These are phyloP conservation scores for Aspergillus piperis DNA, from an alignment of 2,329 filamentous ascomycete genomes.

Conservation along the genomic window DNA sequence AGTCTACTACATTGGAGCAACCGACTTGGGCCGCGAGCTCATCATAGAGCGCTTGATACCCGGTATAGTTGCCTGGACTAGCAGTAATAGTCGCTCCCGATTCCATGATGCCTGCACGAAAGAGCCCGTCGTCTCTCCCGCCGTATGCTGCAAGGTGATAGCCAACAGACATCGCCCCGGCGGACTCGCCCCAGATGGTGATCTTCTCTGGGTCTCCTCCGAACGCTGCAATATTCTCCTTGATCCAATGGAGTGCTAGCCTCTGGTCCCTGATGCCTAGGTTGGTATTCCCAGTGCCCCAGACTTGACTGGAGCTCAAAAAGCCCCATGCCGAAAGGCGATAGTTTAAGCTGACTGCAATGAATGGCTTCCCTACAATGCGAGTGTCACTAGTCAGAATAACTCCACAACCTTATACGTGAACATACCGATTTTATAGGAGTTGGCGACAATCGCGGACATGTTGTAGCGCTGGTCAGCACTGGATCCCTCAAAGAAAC, in stretches of 20 bases:
- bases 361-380: constrained; percentile 48
- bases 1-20: constrained; percentile 60
- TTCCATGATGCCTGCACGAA: constrained; percentile 55
- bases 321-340: constrained; percentile 57
- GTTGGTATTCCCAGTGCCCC: constrained; percentile 53
- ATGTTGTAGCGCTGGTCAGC: constrained; percentile 63
- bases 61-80: constrained; percentile 44
- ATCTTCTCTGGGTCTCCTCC: constrained; percentile 38
- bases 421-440: constrained; percentile 47
- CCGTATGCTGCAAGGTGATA: constrained; percentile 57
- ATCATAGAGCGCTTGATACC: constrained; percentile 58
- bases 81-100: constrained; percentile 53
- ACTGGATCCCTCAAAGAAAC: constrained; percentile 53
- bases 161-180: constrained; percentile 54
- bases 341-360: constrained; percentile 59
- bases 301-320: constrained; percentile 49
- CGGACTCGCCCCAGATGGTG: constrained; percentile 59
- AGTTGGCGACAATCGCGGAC: constrained; percentile 59
- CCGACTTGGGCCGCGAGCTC: constrained; percentile 59
- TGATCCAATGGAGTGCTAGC: constrained; percentile 40
- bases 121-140: constrained; percentile 57
- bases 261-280: constrained; percentile 52
- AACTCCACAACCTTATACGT: no score
- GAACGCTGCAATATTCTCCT: constrained; percentile 39
- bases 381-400: not conserved